A percentile compares a stretch with the other conserved stretches of the same genome.
phyloP scores from a whole-genome alignment of 1,139 yeast genomes.

The Lodderomyces jiufengensis region DNA sequence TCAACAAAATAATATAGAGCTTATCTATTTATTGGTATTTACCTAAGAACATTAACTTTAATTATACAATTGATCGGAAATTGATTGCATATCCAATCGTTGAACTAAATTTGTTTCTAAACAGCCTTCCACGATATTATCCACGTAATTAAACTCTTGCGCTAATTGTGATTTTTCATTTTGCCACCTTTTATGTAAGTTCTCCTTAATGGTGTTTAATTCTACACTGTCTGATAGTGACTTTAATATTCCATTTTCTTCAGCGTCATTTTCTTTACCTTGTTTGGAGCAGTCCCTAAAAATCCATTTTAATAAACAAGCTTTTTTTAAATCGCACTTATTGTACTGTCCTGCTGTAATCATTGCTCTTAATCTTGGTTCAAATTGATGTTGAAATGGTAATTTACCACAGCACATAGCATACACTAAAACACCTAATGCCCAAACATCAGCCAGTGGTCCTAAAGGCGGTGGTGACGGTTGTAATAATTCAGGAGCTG shows the following conservation, averaged over 20 bases:
- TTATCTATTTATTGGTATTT: too few relatives aligned
- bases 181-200: slow-evolving; percentile 23
- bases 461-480: slow-evolving; percentile 68
- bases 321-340: slow-evolving; percentile 34
- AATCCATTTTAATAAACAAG: slow-evolving; percentile 29
- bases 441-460: slow-evolving; percentile 85
- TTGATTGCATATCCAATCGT: slow-evolving; percentile 47
- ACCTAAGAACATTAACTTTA: too few relatives aligned
- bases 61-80: slow-evolving; percentile 17
- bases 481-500: slow-evolving; percentile 77
- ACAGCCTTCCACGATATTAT: slow-evolving; percentile 52
- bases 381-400: slow-evolving; percentile 81
- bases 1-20: too few relatives aligned
- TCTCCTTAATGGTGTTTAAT: too few relatives aligned
- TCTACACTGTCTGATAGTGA: slow-evolving; percentile 15
- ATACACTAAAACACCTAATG: slow-evolving; percentile 74
- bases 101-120: slow-evolving; percentile 47
- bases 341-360: slow-evolving; percentile 68
- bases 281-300: slow-evolving; percentile 14
- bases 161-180: slow-evolving; percentile 1
- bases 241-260: slow-evolving; percentile 11
- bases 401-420: slow-evolving; percentile 70
- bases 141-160: slow-evolving; percentile 28
- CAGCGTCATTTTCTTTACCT: slow-evolving; percentile 4
- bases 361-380: slow-evolving; percentile 71